Conservation (phyloP, 306 rosid species). For the Cucurbita maxima region DNA sequence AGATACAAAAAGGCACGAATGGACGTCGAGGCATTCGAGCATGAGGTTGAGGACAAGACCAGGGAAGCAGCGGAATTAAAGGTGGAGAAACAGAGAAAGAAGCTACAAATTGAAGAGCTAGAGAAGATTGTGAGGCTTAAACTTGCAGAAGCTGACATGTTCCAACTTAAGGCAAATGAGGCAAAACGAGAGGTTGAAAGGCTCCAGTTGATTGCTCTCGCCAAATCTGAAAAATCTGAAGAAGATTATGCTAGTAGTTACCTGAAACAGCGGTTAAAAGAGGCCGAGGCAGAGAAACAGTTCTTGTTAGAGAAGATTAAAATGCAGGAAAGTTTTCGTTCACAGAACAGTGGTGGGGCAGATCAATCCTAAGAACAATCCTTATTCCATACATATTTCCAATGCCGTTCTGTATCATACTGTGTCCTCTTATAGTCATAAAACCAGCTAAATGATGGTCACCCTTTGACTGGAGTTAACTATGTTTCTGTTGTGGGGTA, state of each 20-base stretch:
- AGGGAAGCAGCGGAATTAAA: conserved; percentile 77
- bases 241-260: conserved; percentile 86
- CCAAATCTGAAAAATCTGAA: conserved; percentile 92
- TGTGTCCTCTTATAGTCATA: too few relatives aligned
- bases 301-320: conserved; percentile 88
- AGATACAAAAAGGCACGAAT: conserved; percentile 84
- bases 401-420: neutral
- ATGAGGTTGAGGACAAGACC: conserved; percentile 76
- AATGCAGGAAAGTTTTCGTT: conserved; percentile 82
- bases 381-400: conserved; percentile 20
- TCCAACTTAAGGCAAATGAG: conserved; percentile 84
- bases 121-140: conserved; percentile 96
- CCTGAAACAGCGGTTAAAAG: conserved; percentile 70
- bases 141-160: conserved; percentile 95
- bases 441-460: neutral
- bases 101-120: conserved; percentile 74
- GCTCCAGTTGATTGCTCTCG: conserved; percentile 82
- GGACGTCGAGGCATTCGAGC: conserved; percentile 78
- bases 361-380: conserved; percentile 52
- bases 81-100: conserved; percentile 75
- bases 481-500: neutral
- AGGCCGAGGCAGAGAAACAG: conserved; percentile 97
- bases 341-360: conserved; percentile 54
- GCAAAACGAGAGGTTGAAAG: conserved; percentile 92
- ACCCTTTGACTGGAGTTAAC: neutral